Conservation (phyloP, 2,329 filamentous ascomycete species). For the Fusarium neocosmosporiellum region DNA sequence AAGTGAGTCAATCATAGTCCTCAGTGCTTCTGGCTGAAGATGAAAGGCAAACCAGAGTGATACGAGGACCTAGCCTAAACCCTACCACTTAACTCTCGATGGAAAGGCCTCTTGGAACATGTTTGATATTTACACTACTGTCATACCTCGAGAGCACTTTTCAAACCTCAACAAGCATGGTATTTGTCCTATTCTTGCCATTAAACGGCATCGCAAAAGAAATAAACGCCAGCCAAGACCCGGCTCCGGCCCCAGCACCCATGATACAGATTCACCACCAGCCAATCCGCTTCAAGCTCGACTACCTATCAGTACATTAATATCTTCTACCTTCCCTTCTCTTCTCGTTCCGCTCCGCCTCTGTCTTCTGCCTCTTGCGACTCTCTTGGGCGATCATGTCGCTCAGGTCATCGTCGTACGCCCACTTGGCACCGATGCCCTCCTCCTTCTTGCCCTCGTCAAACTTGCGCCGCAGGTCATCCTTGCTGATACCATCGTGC, state of each 20-base stretch:
- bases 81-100: background rate
- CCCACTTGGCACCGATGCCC: conserved; percentile 75
- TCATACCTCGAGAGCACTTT: conserved; percentile 1
- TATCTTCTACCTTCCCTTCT: conserved; percentile 67
- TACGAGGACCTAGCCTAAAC: background rate
- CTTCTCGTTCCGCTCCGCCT: conserved; percentile 80
- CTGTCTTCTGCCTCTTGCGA: conserved; percentile 88
- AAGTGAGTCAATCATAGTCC: background rate
- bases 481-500: conserved; percentile 83
- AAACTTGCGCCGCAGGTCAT: conserved; percentile 83
- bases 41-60: background rate
- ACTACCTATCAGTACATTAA: conserved; percentile 42
- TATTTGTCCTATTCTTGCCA: conserved; percentile 38
- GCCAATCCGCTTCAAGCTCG: background rate
- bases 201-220: conserved; percentile 29
- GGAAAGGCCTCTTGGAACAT: background rate
- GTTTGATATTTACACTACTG: conserved; percentile 41
- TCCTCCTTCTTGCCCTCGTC: conserved; percentile 77
- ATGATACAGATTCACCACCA: conserved; percentile 22
- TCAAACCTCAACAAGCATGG: conserved; percentile 33
- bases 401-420: conserved; percentile 86
- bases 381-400: conserved; percentile 97
- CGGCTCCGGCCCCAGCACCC: conserved; percentile 25
- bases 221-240: conserved; percentile 37
- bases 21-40: background rate